Percentiles rank a stretch among this genome's conserved stretches.
phyloP scores from a whole-genome alignment of 768 basidiomycete genomes.

The Tulasnella sp. region DNA sequence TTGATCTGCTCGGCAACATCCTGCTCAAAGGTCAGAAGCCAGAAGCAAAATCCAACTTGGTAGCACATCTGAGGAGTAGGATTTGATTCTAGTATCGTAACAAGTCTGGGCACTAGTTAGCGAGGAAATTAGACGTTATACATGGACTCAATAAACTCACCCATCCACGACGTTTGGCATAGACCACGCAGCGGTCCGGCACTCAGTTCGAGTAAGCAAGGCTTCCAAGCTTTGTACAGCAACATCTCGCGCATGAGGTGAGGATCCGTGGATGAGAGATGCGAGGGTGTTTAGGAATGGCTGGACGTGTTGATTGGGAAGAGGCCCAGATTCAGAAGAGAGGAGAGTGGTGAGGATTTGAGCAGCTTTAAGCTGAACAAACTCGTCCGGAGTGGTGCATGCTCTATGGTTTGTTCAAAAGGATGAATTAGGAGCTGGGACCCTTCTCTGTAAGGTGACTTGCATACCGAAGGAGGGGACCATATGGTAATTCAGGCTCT shows the following conservation, averaged over 20 bases:
- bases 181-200: conserved; percentile 75
- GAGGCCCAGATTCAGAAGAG: conserved; percentile 50
- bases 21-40: conserved; percentile 89
- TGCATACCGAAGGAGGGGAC: conserved; percentile 66
- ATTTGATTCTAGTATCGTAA: conserved; percentile 75
- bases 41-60: conserved; percentile 87
- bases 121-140: neutral
- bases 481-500: conserved; percentile 79
- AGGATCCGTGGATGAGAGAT: conserved; percentile 54
- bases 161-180: conserved; percentile 64
- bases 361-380: conserved; percentile 84
- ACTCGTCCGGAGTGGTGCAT: conserved; percentile 85
- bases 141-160: conserved; percentile 42
- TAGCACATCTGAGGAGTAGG: conserved; percentile 93
- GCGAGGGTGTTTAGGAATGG: conserved; percentile 61
- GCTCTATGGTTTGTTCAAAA: conserved; percentile 45
- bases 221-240: conserved; percentile 89
- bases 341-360: conserved; percentile 81
- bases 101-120: conserved; percentile 48
- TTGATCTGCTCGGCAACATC: conserved; percentile 82
- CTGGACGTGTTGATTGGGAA: conserved; percentile 51
- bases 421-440: neutral
- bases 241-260: conserved; percentile 66
- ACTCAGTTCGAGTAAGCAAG: conserved; percentile 73
- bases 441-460: neutral